phyloP scores from a whole-genome alignment of 345 rosid species.

The Rubroshorea leprosula region DNA sequence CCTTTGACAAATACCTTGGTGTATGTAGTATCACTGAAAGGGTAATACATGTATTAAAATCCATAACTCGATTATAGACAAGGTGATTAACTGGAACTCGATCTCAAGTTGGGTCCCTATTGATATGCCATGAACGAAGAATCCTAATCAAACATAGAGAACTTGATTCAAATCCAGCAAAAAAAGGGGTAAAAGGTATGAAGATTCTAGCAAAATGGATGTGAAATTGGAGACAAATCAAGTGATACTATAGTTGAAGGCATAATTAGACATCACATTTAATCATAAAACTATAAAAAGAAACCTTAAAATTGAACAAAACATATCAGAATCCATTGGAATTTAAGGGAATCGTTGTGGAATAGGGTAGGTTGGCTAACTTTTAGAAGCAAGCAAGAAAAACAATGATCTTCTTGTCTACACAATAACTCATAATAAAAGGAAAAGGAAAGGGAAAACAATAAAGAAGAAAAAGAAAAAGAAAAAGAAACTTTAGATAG shows the following conservation, averaged over 20 bases:
- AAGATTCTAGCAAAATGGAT: too few species aligned
- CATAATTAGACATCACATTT: conserved; percentile 13
- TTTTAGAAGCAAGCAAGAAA: conserved; percentile 10
- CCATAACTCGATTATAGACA: too few species aligned
- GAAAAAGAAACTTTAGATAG: conserved; percentile 30
- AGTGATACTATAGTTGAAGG: conserved; percentile 24
- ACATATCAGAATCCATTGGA: conserved; percentile 31
- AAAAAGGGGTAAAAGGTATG: too few species aligned
- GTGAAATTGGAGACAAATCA: conserved; percentile 10
- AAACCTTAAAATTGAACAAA: conserved; percentile 28
- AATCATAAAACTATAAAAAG: conserved; percentile 34
- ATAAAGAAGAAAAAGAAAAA: background rate
- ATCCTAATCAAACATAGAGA: background rate
- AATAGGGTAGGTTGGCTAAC: conserved; percentile 6
- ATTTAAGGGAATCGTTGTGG: conserved; percentile 20
- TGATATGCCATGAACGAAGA: conserved; percentile 51
- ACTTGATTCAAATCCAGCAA: conserved; percentile 3
- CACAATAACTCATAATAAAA: conserved; percentile 12
- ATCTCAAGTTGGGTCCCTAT: conserved; percentile 40
- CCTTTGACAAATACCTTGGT: conserved; percentile 91
- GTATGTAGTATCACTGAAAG: conserved; percentile 86
- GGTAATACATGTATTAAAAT: conserved; percentile 62
- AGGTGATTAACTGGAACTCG: conserved; percentile 32
- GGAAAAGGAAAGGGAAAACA: background rate
- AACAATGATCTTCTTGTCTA: conserved; percentile 3